These are phyloP conservation scores for Nannizziopsis barbatae DNA, from an alignment of 2,329 filamentous ascomycete species.

Conservation along the genomic window DNA sequence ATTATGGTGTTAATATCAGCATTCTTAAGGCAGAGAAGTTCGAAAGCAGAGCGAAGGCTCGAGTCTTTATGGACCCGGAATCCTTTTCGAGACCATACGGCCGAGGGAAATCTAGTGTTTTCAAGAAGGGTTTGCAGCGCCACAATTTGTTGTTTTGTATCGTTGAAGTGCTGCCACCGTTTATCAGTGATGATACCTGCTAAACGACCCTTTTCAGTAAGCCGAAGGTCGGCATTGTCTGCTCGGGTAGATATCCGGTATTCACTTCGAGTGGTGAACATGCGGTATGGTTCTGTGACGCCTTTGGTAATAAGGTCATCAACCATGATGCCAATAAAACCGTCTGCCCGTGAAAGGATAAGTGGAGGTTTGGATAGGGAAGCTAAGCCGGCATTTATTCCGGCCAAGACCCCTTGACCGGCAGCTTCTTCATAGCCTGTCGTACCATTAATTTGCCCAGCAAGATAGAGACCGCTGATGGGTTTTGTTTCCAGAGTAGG, in stretches of 20 bases:
- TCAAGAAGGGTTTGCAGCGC: conserved; percentile 54
- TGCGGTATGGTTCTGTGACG: conserved; percentile 91
- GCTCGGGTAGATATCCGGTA: conserved; percentile 86
- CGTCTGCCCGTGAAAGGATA: conserved; percentile 67
- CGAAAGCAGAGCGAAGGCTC: conserved; percentile 59
- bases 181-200: conserved; percentile 68
- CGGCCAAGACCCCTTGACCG: conserved; percentile 81
- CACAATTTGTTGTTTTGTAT: conserved; percentile 55
- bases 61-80: conserved; percentile 59
- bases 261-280: conserved; percentile 95
- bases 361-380: conserved; percentile 55
- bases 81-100: conserved; percentile 58
- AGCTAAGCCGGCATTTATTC: conserved; percentile 83
- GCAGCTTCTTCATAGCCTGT: conserved; percentile 97
- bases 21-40: conserved; percentile 60
- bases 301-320: conserved; percentile 96
- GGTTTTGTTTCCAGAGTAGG: conserved; percentile 90
- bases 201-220: conserved; percentile 65
- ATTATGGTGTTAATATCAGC: conserved; percentile 49
- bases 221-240: conserved; percentile 82
- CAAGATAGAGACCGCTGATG: conserved; percentile 78
- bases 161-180: conserved; percentile 61
- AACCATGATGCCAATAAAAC: conserved; percentile 97
- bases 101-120: conserved; percentile 46
- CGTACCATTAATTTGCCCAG: conserved; percentile 95